Conservation (phyloP, 2,329 filamentous ascomycete species). For the Aspergillus sp. region DNA sequence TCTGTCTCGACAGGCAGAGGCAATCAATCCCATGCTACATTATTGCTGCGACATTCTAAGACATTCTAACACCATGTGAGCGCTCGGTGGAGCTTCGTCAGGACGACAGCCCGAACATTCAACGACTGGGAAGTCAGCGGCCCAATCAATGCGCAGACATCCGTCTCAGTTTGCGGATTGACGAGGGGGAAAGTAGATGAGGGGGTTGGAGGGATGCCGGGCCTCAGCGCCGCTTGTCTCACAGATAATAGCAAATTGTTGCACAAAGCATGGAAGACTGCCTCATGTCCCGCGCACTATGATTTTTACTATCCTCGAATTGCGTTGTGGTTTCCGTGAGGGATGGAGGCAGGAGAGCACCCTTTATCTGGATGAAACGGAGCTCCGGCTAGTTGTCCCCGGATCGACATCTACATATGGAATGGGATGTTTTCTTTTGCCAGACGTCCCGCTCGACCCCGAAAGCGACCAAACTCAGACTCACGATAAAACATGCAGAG, state of each 20-base stretch:
- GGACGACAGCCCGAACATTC: background rate
- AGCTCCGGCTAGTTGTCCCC: constrained; percentile 16
- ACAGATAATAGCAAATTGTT: background rate
- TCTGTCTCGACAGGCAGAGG: background rate
- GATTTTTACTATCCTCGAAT: background rate
- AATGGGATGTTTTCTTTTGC: background rate
- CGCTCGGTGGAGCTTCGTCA: background rate
- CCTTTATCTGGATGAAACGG: background rate
- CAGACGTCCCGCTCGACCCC: background rate
- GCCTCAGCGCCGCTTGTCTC: background rate
- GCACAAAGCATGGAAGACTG: background rate
- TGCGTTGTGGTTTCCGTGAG: background rate
- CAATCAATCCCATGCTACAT: background rate
- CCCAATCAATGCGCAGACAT: constrained; percentile 6
- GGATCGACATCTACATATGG: constrained; percentile 15
- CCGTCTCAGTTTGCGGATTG: background rate
- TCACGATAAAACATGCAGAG: background rate
- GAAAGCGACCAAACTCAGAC: background rate
- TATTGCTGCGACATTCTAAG: constrained; percentile 8
- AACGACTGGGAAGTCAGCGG: background rate
- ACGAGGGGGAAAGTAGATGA: background rate
- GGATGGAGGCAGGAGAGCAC: background rate
- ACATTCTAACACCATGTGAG: constrained; percentile 19
- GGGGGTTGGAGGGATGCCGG: background rate
- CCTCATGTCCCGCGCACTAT: background rate